phyloP scores from a whole-genome alignment of 768 basidiomycete genomes.

The Rhizopogon rudus region DNA sequence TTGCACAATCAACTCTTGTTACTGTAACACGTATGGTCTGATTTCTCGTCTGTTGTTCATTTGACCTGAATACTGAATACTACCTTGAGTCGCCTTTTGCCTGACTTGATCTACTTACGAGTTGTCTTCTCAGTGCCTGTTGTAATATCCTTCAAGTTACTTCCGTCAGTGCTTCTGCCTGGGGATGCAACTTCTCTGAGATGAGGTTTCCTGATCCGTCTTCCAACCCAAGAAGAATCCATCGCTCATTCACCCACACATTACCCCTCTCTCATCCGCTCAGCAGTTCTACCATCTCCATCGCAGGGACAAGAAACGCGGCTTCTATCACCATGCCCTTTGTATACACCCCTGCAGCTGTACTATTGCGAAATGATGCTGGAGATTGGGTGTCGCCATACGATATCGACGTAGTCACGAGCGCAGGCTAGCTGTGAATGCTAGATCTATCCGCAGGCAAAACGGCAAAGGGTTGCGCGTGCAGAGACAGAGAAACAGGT shows the following conservation, averaged over 20 bases:
- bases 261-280: conserved; percentile 49
- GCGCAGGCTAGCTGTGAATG: conserved; percentile 57
- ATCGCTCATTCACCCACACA: conserved; percentile 65
- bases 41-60: neutral
- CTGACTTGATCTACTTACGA: too few relatives aligned
- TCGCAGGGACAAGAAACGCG: conserved; percentile 29
- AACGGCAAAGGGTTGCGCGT: conserved; percentile 6
- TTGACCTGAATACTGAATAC: neutral
- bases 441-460: conserved; percentile 33
- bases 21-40: neutral
- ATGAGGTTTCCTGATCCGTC: conserved; percentile 62
- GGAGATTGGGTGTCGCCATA: conserved; percentile 48
- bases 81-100: neutral
- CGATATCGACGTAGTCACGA: conserved; percentile 55
- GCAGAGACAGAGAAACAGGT: conserved; percentile 31
- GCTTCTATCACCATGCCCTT: conserved; percentile 69
- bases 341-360: conserved; percentile 57
- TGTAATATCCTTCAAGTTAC: neutral
- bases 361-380: conserved; percentile 53
- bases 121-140: too few relatives aligned
- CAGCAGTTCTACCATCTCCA: conserved; percentile 56
- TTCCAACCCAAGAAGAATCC: conserved; percentile 69
- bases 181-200: conserved; percentile 64
- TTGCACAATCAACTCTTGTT: too few relatives aligned
- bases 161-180: neutral